phyloP scores from a whole-genome alignment of 805 yeast genomes.

The Saccharomyces kudriavzevii region DNA sequence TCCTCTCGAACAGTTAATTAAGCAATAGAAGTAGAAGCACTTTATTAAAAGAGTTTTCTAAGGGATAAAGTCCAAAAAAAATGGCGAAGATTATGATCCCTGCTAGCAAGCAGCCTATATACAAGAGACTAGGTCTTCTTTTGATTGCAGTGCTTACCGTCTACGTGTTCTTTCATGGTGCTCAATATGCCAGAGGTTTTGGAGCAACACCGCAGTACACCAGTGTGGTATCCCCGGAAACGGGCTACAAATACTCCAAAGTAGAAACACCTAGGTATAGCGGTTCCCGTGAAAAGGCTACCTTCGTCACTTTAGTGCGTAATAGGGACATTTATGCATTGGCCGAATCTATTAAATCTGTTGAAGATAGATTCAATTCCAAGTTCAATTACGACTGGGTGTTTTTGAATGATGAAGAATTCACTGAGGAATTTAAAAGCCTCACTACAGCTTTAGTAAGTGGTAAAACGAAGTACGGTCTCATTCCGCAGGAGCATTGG shows the following conservation, averaged over 20 bases:
- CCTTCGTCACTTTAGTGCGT: constrained; percentile 75
- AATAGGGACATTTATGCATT: constrained; percentile 61
- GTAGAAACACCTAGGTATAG: constrained; percentile 12
- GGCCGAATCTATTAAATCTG: constrained; percentile 57
- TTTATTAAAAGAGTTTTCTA: background rate
- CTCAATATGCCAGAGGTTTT: constrained; percentile 2
- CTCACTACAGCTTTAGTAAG: constrained; percentile 61
- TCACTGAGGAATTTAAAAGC: constrained; percentile 70
- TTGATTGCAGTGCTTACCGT: constrained; percentile 13
- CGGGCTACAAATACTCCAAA: constrained; percentile 11
- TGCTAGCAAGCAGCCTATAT: constrained; percentile 9
- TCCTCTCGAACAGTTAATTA: background rate
- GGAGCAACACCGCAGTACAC: background rate
- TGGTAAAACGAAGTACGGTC: constrained; percentile 72
- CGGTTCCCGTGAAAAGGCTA: constrained; percentile 47
- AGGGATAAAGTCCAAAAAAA: background rate
- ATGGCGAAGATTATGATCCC: constrained; percentile 13
- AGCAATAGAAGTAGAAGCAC: background rate
- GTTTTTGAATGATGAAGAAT: constrained; percentile 80
- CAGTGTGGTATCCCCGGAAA: too few relatives aligned
- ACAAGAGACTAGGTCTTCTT: constrained; percentile 11
- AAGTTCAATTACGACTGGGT: constrained; percentile 90
- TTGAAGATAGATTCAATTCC: constrained; percentile 84
- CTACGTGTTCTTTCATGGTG: constrained; percentile 12
- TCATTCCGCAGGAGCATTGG: constrained; percentile 83